Evolutionary conservation across 106 monocot genomes (phyloP).

Genomic region (Allium sativum): DNA sequence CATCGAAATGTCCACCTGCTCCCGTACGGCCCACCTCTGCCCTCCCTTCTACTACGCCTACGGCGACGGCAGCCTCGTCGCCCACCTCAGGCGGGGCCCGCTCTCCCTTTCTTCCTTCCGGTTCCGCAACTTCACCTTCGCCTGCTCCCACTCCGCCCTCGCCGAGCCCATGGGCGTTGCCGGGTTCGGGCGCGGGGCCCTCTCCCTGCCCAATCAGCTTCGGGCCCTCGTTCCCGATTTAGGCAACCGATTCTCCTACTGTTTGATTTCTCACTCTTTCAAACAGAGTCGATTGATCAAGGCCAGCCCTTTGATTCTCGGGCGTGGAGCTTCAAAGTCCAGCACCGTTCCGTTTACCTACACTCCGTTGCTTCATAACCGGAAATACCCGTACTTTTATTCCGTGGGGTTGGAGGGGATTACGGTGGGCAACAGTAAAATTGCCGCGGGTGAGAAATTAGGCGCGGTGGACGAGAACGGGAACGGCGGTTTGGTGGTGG

Average conservation of each 20-base stretch:
- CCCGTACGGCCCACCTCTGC: slow-evolving; percentile 33
- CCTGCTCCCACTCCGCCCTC: slow-evolving; percentile 65
- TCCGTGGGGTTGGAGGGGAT: slow-evolving; percentile 55
- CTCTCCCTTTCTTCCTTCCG: slow-evolving; percentile 28
- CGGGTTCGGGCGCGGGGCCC: slow-evolving; percentile 74
- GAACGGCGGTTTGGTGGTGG: slow-evolving; percentile 74
- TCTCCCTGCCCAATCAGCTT: slow-evolving; percentile 80
- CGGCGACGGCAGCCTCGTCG: slow-evolving; percentile 83
- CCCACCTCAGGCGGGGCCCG: slow-evolving; percentile 44
- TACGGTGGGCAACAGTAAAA: slow-evolving; percentile 36
- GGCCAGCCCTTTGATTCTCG: slow-evolving; percentile 68
- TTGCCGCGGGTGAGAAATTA: slow-evolving; percentile 20
- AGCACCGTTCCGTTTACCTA: slow-evolving; percentile 25
- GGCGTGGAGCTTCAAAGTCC: slow-evolving; percentile 13
- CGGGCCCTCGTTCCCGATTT: slow-evolving; percentile 42
- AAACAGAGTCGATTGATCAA: slow-evolving; percentile 21
- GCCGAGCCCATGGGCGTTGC: slow-evolving; percentile 87
- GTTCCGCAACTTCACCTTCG: slow-evolving; percentile 55
- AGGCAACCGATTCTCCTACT: slow-evolving; percentile 48
- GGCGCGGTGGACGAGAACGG: slow-evolving; percentile 29
- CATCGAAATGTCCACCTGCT: slow-evolving; percentile 64
- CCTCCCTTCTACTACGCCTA: slow-evolving; percentile 93
- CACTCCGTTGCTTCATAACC: slow-evolving; percentile 70
- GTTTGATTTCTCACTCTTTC: slow-evolving; percentile 53
- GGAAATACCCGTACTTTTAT: slow-evolving; percentile 75